Base-by-base conservation (phyloP, 768 basidiomycete species). In the Rhodosporidiobolus odoratus region DNA sequence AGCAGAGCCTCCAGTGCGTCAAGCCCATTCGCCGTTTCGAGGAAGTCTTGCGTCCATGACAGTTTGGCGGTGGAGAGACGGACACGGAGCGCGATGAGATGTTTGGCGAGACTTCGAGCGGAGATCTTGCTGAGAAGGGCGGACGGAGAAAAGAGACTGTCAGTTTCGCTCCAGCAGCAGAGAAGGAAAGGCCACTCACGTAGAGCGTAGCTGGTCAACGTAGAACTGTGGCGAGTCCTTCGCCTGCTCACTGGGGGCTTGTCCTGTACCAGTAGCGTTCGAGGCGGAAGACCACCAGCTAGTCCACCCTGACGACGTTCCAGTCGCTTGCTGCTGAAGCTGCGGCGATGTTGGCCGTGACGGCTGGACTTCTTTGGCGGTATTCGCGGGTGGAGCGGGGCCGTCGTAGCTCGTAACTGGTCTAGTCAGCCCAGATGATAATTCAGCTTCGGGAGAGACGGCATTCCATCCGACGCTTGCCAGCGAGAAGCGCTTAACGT, bases 11-110 rank as follows among this genome's bases (percentile, higher is more conserved):
- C 85, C 17, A 97, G 79, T 4, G 81, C 83, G 61, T 86, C 85
- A 65, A 93, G 79, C 0, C 93, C 93, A 41, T 84, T 82, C 71
- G 86, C 85, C 0, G 79, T 76, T 2, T 82, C 81, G n/a, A 91
- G 81, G 77, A 96, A 95, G 43, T 87, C 86, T 73, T 87, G 83
- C 59, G 92, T 86, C 86, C 91, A 94, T 4, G 83, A 80, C 19
- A 93, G 69, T 68, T 86, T 87, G 0, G 89, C 90, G 0, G 92
- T 93, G 4, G 92, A 90, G 2, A 96, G 81, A 76, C 91, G 89
- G 0, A 93, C 89, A 4, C 92, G 86, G 25, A 97, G 82, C 1
- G 88, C 86, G 52, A 92, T 88, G 3, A 96, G 81, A 75, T 90
- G 86, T 76, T 90, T 92, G 60, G 85, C 83, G 35, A 92, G 83